Percentiles rank a stretch among this genome's conserved stretches.
Conservation (phyloP, 169 alveolate species). For the Perkinsus marinus region DNA sequence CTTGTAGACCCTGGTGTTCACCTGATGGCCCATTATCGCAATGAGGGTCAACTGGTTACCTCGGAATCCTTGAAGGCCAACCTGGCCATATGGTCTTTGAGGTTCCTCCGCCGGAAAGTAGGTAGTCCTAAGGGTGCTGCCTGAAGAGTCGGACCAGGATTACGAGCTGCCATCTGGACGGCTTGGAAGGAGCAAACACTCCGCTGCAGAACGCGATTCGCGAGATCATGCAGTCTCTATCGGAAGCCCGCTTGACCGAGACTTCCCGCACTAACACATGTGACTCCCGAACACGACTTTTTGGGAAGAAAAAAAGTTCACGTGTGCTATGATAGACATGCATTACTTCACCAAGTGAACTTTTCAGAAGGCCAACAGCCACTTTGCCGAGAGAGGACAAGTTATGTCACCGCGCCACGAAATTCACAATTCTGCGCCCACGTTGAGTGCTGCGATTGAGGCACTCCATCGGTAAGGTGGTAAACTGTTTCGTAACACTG, state of each 20-base stretch:
- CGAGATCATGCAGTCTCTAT: too few species aligned
- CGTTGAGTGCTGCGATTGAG: background rate
- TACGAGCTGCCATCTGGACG: slow-evolving; percentile 50
- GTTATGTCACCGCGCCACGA: background rate
- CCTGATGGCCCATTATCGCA: background rate
- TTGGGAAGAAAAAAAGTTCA: too few species aligned
- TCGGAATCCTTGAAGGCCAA: slow-evolving; percentile 56
- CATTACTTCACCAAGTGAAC: too few species aligned
- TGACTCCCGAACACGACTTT: too few species aligned
- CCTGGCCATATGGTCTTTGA: slow-evolving; percentile 45
- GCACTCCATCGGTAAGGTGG: too few species aligned
- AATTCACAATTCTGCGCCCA: background rate
- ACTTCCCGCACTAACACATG: too few species aligned
- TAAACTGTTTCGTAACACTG: too few species aligned
- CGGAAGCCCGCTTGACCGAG: too few species aligned
- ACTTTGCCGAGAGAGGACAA: background rate
- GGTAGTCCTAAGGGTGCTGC: slow-evolving; percentile 59
- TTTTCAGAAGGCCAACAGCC: too few species aligned
- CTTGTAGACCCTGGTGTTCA: slow-evolving; percentile 53
- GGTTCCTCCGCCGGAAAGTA: slow-evolving; percentile 45
- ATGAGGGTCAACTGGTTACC: background rate
- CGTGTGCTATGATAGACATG: too few species aligned
- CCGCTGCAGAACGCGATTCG: too few species aligned
- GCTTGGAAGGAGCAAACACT: background rate
- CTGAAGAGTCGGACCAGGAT: slow-evolving; percentile 55